phyloP scores from a whole-genome alignment of 108 stramenopile genomes.

The Epithemia pelagica region DNA sequence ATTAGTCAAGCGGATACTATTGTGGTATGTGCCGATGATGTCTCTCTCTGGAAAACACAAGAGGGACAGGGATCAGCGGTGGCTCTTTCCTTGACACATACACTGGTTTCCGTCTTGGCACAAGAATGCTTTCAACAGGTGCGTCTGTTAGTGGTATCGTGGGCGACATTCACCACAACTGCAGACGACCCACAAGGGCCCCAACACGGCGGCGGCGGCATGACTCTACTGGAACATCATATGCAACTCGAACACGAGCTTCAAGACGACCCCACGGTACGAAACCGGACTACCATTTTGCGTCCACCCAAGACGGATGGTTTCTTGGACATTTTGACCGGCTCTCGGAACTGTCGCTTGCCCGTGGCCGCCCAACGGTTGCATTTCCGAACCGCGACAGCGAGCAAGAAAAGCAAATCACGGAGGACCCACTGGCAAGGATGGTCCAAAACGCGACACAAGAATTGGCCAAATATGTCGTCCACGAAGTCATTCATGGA shows the following conservation, averaged over 20 bases:
- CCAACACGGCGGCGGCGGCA: not conserved
- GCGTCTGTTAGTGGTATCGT: not conserved
- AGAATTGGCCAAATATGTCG: not conserved
- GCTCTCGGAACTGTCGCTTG: too few species aligned
- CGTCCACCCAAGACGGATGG: too few species aligned
- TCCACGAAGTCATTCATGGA: not conserved
- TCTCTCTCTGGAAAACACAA: not conserved
- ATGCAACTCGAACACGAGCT: not conserved
- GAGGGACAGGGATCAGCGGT: not conserved
- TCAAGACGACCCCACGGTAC: not conserved
- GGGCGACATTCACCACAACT: not conserved
- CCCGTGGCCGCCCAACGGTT: too few species aligned
- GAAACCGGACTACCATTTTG: not conserved
- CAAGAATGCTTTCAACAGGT: not conserved
- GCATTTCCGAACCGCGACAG: too few species aligned
- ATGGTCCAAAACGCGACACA: too few species aligned
- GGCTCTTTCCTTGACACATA: not conserved
- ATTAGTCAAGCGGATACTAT: not conserved
- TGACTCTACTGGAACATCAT: not conserved
- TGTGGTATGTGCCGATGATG: not conserved
- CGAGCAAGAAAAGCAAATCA: too few species aligned
- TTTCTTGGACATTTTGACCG: too few species aligned
- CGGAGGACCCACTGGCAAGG: too few species aligned
- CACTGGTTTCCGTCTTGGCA: not conserved
- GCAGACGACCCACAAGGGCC: not conserved